phyloP scores from a whole-genome alignment of 495 filamentous ascomycete genomes.

The Lepraria neglecta region DNA sequence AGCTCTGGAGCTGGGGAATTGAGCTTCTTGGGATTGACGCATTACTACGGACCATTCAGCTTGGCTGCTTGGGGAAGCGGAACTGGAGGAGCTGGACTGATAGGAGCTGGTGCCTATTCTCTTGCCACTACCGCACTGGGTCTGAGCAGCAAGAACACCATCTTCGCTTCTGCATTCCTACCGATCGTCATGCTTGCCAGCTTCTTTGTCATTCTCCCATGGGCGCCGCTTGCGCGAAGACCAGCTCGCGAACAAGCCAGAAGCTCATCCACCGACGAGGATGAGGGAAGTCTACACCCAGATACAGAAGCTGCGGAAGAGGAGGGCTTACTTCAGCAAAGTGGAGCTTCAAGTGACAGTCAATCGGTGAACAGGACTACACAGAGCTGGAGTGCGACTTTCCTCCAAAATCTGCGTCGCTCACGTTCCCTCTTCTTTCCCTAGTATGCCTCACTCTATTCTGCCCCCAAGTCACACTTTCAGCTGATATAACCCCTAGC shows the following conservation, averaged over 20 bases:
- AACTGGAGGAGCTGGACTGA: constrained; percentile 81
- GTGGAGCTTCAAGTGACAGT: not conserved
- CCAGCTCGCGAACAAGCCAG: not conserved
- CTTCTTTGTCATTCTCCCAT: constrained; percentile 76
- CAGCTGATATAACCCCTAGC: constrained; percentile 8
- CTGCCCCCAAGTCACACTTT: no score
- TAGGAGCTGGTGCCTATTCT: constrained; percentile 83
- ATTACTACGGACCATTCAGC: constrained; percentile 87
- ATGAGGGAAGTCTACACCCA: not conserved
- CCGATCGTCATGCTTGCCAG: constrained; percentile 75
- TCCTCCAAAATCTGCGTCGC: constrained; percentile 47
- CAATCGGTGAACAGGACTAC: not conserved
- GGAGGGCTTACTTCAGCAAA: constrained; percentile 19
- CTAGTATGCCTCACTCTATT: constrained; percentile 46
- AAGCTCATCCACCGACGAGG: constrained; percentile 1
- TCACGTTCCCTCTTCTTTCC: constrained; percentile 56
- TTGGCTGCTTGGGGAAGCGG: constrained; percentile 90
- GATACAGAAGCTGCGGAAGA: constrained; percentile 13
- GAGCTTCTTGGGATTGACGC: constrained; percentile 82
- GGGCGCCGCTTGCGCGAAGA: constrained; percentile 45
- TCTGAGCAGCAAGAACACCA: constrained; percentile 59
- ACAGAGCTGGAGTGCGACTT: constrained; percentile 30
- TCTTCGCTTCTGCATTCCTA: constrained; percentile 70
- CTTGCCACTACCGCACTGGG: constrained; percentile 72
- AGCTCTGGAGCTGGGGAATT: constrained; percentile 81